Conservation (phyloP, 2,329 filamentous ascomycete genomes). For the Elsinoe arachidis region DNA sequence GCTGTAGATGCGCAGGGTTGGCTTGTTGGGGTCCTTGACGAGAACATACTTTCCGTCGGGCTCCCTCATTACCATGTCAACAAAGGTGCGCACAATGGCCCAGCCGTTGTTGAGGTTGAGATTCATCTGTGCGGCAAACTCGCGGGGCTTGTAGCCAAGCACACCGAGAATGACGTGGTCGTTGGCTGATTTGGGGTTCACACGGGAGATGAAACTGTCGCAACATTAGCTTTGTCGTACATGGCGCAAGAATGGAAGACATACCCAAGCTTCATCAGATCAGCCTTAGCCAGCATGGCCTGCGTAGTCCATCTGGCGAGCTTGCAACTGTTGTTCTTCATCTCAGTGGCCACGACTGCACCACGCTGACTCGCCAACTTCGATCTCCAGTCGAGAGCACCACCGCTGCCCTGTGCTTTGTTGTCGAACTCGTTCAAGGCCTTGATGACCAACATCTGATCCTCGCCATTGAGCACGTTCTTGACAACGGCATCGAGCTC, state of each 20-base stretch:
- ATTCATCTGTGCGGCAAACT: slow-evolving; percentile 98
- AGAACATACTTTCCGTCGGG: slow-evolving; percentile 67
- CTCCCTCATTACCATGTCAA: slow-evolving; percentile 79
- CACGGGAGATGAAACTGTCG: slow-evolving; percentile 80
- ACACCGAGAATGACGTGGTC: slow-evolving; percentile 94
- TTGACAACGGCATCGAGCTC: slow-evolving; percentile 94
- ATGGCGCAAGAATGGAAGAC: slow-evolving; percentile 27
- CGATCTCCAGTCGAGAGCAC: slow-evolving; percentile 90
- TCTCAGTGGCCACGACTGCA: slow-evolving; percentile 96
- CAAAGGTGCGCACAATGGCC: slow-evolving; percentile 97
- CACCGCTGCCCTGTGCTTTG: slow-evolving; percentile 91
- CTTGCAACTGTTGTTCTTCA: slow-evolving; percentile 99
- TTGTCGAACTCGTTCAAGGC: slow-evolving; percentile 98
- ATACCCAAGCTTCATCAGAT: slow-evolving; percentile 95
- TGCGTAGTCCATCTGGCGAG: slow-evolving; percentile 96
- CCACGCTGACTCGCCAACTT: slow-evolving; percentile 92
- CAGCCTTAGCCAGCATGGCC: slow-evolving; percentile 92
- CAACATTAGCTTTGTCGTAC: slow-evolving; percentile 16
- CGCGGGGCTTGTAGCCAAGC: slow-evolving; percentile 92
- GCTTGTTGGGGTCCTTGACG: slow-evolving; percentile 91
- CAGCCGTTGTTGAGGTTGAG: slow-evolving; percentile 93
- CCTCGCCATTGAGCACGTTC: slow-evolving; percentile 84
- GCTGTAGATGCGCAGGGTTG: slow-evolving; percentile 84
- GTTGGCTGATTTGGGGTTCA: slow-evolving; percentile 84
- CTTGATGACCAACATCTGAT: slow-evolving; percentile 87